phyloP scores from a whole-genome alignment of 169 alveolate genomes.

The Cryptosporidium meleagridis region DNA sequence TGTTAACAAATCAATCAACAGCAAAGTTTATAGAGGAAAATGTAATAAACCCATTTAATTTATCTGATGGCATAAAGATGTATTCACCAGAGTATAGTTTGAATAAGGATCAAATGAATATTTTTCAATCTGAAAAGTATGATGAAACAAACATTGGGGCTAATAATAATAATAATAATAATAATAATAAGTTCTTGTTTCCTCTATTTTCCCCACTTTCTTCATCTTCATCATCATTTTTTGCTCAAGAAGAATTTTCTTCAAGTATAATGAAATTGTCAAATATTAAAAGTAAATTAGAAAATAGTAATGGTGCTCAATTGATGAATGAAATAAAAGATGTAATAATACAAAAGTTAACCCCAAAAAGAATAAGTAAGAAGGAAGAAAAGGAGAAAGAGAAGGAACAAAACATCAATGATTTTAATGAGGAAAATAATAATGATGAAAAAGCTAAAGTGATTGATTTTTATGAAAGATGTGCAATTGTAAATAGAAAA shows the following conservation, averaged over 20 bases:
- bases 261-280: neutral
- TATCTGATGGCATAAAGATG: constrained; percentile 11
- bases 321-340: neutral
- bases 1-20: constrained; percentile 45
- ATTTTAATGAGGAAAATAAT: neutral
- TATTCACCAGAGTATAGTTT: neutral
- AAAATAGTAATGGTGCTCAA: neutral
- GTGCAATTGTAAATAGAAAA: constrained; percentile 36
- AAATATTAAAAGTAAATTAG: neutral
- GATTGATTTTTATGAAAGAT: neutral
- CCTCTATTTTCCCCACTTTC: neutral
- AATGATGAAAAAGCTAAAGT: neutral
- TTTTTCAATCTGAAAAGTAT: neutral
- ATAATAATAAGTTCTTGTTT: neutral
- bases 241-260: neutral
- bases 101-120: neutral
- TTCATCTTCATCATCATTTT: neutral
- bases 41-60: constrained; percentile 20
- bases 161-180: neutral
- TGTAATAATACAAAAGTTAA: neutral
- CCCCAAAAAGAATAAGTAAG: constrained; percentile 8
- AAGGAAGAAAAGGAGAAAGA: neutral
- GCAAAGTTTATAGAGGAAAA: constrained; percentile 19
- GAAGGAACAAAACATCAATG: neutral
- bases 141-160: neutral